Evolutionary conservation across 768 basidiomycete genomes (phyloP).

Genomic region (Amanita pseudoporphyria): DNA sequence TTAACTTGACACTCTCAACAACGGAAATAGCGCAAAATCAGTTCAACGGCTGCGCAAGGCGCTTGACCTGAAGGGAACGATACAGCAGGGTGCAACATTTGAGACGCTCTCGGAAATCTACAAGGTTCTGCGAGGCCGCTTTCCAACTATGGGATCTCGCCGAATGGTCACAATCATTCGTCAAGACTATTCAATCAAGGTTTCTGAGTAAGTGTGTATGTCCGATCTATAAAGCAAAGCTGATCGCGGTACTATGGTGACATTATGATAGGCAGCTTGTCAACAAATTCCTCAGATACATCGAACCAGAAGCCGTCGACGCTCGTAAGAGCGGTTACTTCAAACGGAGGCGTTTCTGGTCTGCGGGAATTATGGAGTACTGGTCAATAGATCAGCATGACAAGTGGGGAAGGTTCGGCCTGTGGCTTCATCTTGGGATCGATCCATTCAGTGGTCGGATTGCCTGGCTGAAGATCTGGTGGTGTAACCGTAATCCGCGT

Average conservation of each 20-base stretch:
- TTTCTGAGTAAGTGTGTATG: constrained; percentile 13
- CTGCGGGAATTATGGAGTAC: background rate
- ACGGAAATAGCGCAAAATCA: background rate
- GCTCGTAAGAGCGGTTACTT: background rate
- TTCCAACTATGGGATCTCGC: constrained; percentile 13
- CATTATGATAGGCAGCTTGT: background rate
- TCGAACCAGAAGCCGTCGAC: background rate
- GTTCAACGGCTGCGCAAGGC: background rate
- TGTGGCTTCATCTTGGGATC: constrained; percentile 23
- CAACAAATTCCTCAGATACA: background rate
- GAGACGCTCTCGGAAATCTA: background rate
- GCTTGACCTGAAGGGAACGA: background rate
- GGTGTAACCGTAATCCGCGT: constrained; percentile 30
- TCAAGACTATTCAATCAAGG: constrained; percentile 11
- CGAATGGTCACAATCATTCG: constrained; percentile 9
- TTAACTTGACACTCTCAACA: too few relatives aligned
- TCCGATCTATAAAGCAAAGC: too few relatives aligned
- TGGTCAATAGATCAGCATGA: constrained; percentile 19
- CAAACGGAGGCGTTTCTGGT: background rate
- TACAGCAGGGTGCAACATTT: background rate
- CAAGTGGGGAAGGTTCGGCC: constrained; percentile 20
- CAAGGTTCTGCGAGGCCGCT: background rate
- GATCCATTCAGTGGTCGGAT: constrained; percentile 27
- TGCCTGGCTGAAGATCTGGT: constrained; percentile 33
- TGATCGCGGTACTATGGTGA: too few relatives aligned